Evolutionary conservation across 208 protist genomes (phyloP).

Genomic region (Entamoeba moshkovskii): DNA sequence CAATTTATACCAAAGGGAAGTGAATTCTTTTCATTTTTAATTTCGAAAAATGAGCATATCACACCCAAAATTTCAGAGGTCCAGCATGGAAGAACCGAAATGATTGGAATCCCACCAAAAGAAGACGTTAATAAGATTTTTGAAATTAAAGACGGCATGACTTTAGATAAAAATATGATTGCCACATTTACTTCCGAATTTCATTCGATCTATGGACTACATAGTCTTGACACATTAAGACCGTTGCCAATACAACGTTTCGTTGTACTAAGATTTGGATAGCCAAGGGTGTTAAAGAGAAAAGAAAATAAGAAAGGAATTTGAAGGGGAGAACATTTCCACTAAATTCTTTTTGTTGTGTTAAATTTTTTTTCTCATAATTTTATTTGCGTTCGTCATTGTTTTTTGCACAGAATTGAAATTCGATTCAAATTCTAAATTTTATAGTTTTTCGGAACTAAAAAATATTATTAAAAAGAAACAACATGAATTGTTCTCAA

Average conservation of each 20-base stretch:
- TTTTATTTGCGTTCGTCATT: too few species aligned
- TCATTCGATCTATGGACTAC: not conserved
- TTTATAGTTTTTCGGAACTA: too few species aligned
- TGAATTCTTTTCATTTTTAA: conserved; percentile 2
- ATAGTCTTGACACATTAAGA: not conserved
- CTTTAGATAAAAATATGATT: not conserved
- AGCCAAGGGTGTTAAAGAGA: too few species aligned
- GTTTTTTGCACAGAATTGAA: too few species aligned
- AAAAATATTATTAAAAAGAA: too few species aligned
- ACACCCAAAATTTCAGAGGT: not conserved
- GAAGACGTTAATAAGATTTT: not conserved
- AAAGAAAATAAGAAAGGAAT: too few species aligned
- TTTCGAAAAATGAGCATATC: not conserved
- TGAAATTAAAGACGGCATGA: not conserved
- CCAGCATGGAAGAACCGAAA: not conserved
- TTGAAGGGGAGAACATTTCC: too few species aligned
- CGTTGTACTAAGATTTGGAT: not conserved
- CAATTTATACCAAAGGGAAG: not conserved
- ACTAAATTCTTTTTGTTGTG: too few species aligned
- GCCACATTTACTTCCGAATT: not conserved
- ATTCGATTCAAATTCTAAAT: too few species aligned
- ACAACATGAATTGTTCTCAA: too few species aligned
- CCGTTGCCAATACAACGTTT: not conserved
- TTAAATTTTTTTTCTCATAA: too few species aligned
- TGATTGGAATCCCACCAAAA: not conserved